Evolutionary conservation across 1,284 basidiomycete genomes (phyloP).

Genomic region (Papiliotrema flavescens): DNA sequence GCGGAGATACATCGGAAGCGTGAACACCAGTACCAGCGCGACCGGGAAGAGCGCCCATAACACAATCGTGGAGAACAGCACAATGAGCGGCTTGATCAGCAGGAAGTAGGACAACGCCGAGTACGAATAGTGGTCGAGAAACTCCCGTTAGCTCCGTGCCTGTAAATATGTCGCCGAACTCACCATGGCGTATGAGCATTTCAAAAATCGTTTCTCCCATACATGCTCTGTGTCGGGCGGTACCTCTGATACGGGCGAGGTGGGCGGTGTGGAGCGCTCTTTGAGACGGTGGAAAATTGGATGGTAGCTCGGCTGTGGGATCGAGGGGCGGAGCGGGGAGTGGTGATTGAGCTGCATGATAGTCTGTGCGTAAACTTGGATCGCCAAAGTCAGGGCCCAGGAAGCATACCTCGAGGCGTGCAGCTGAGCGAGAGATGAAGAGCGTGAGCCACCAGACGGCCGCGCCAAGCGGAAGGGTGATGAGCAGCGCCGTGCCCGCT

Average conservation of each 20-base stretch:
- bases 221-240: conserved; percentile 10
- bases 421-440: conserved; percentile 42
- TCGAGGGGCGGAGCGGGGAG: conserved; percentile 20
- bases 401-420: conserved; percentile 42
- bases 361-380: conserved; percentile 14
- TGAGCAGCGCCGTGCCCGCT: conserved; percentile 44
- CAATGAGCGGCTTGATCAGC: conserved; percentile 45
- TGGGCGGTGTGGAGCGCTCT: conserved; percentile 12
- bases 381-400: neutral
- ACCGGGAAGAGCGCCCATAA: conserved; percentile 37
- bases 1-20: conserved; percentile 39
- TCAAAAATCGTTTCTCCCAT: conserved; percentile 44
- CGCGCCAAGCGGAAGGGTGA: conserved; percentile 46
- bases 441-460: conserved; percentile 47
- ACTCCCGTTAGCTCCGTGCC: conserved; percentile 13
- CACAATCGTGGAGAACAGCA: conserved; percentile 40
- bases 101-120: conserved; percentile 46
- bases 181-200: conserved; percentile 47
- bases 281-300: conserved; percentile 42
- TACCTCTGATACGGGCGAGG: conserved; percentile 7
- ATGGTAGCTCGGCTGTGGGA: conserved; percentile 27
- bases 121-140: conserved; percentile 46
- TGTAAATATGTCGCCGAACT: conserved; percentile 2
- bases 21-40: conserved; percentile 26
- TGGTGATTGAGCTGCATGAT: conserved; percentile 42